Conservation (phyloP, 441 rosid genomes). For the Populus hybrid region DNA sequence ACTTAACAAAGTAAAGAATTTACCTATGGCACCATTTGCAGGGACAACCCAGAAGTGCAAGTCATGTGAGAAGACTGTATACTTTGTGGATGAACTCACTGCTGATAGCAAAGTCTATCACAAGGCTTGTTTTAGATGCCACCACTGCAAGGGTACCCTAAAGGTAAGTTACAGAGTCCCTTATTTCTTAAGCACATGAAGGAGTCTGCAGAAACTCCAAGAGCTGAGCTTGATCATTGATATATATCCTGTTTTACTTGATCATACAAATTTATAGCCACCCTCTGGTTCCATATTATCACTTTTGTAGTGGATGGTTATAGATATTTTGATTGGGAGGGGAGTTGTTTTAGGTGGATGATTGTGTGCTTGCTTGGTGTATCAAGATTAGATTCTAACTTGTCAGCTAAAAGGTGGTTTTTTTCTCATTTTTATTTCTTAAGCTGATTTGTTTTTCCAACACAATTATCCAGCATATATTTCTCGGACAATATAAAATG, state of each 20-base stretch:
- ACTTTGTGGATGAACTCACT: constrained; percentile 64
- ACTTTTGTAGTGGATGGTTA: background rate
- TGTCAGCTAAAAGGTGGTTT: too few relatives aligned
- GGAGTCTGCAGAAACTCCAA: background rate
- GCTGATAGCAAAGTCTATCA: constrained; percentile 62
- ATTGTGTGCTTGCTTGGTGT: background rate
- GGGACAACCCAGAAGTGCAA: constrained; percentile 76
- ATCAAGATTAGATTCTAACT: background rate
- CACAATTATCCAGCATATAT: background rate
- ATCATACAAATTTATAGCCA: background rate
- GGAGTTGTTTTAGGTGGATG: background rate
- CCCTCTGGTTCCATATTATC: background rate
- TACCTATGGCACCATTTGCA: constrained; percentile 52
- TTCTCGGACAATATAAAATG: background rate
- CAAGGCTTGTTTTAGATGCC: constrained; percentile 74
- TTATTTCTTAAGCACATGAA: background rate
- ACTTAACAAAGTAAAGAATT: background rate
- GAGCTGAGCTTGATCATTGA: background rate
- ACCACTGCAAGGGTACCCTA: constrained; percentile 74
- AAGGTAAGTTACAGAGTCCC: constrained; percentile 32
- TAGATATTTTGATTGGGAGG: too few relatives aligned
- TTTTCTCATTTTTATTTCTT: too few relatives aligned
- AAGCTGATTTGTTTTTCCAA: background rate
- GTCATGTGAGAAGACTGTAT: constrained; percentile 76
- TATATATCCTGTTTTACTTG: background rate